These are phyloP conservation scores for Leishmania gerbilli DNA, from an alignment of 208 protist species.

Conservation along the genomic window DNA sequence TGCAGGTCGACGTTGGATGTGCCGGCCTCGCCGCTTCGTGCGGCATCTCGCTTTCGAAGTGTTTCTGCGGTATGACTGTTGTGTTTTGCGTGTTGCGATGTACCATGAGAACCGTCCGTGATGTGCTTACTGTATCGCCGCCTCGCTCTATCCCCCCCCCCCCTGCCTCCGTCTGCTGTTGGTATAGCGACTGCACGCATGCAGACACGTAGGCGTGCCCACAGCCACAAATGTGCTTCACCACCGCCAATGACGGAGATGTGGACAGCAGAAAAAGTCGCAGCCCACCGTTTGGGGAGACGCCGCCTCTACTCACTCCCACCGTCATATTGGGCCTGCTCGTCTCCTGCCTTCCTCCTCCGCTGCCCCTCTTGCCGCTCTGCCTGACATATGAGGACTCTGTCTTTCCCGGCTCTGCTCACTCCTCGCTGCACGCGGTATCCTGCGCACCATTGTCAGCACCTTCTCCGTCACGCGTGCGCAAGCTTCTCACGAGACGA, in stretches of 20 bases:
- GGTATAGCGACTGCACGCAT: neutral
- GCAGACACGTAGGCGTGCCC: neutral
- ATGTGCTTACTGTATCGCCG: neutral
- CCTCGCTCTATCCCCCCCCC: no score
- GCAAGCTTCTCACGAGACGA: neutral
- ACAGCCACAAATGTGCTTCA: neutral
- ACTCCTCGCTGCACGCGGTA: neutral
- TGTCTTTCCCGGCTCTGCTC: neutral
- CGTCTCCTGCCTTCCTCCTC: constrained; percentile 9
- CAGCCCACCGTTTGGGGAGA: neutral
- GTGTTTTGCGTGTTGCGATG: neutral
- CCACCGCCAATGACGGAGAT: neutral
- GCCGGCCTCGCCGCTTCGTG: neutral
- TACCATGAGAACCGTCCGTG: neutral
- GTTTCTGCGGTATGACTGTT: no score
- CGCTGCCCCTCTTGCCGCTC: no score
- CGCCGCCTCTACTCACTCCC: neutral
- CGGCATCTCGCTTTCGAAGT: no score
- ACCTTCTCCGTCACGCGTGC: neutral
- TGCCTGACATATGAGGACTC: neutral
- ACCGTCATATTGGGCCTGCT: neutral
- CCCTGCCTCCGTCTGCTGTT: neutral
- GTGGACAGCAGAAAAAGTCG: neutral
- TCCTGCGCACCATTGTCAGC: neutral
- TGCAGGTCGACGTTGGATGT: neutral